Evolutionary conservation across 306 rosid genomes (phyloP), one percentile per base, ranked within the genome.

Genomic region (Astragalus membranaceus): DNA sequence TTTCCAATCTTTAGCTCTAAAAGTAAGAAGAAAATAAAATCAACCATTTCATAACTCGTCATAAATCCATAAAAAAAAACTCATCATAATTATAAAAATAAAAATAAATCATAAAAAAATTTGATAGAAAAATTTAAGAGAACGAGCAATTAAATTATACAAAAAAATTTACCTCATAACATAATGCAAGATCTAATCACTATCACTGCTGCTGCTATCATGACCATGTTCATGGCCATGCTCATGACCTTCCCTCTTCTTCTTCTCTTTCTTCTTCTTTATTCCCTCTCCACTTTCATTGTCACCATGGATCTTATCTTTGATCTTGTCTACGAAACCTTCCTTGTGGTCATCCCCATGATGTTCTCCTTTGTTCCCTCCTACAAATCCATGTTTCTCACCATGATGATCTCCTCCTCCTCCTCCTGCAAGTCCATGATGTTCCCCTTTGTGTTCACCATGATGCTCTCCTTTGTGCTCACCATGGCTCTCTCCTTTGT

Each of bases 151-250:
- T 26, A 39, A 0, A 1, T 33, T 12, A 60, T n/a, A 58, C 13
- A 1, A 58, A 61, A 39, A 9, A 39, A 39, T 7, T 2, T 49
- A 82, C 76, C 76, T 75, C 74, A 53, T 41, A 61, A 39, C 35
- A 4, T n/a, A 60, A 26, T 26, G n/a, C 13, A 64, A 61, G 67
- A 78, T 80, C 83, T 84, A 86, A 73, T 86, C 88, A 68, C 87
- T 86, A 71, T 83, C 91, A 48, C 90, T 86, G 86, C 86, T 81
- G 82, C 91, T 86, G 85, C 82, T 75, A 23, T 72, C 77, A 42
- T 82, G 67, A 0, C 65, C 80, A 54, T 72, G 73, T 4, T 54
- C 77, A 49, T 70, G 78, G 7, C 78, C 87, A 17, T 73, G 41
- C 1, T 49, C 80, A 9, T 61, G 43, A 39, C 29, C 50, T 41